Evolutionary conservation across 2,329 filamentous ascomycete genomes (phyloP), one percentile per base, ranked within the genome.

Genomic region (Bertia moriformis): DNA sequence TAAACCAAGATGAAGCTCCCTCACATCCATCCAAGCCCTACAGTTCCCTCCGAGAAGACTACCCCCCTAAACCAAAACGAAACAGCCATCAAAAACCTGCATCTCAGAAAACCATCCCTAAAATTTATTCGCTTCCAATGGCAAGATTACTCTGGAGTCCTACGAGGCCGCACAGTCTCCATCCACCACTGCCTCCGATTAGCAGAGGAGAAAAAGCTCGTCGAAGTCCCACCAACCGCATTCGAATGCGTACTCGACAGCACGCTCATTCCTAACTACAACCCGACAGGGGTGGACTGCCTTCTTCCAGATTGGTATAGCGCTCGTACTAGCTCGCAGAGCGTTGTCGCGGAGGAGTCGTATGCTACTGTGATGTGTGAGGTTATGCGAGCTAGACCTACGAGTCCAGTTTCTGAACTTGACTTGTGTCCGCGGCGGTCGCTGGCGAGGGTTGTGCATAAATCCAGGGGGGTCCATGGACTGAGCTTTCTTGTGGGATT

Each of bases 401-500:
- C n/a, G n/a, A n/a, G n/a, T n/a, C n/a, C n/a, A n/a, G n/a, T n/a
- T n/a, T n/a, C n/a, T n/a, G 32, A 35, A 18, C 10, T 10, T 7
- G 7, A 10, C 17, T 7, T 35, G 10, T 35, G 32, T 18, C 32
- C 32, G 10, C 32, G 32, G 10, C 10, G 7, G 10, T 7, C 32
- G 15, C 15, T 35, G 10, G 15, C 7, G 15, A 35, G 32, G 32
- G 17, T 17, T 35, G 12, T 35, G 10, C 10, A 35, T 10, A 7
- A 7, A 18, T 7, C 32, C 7, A 27, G 22, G 22, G 22, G n/a
- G 22, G 12, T 12, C 32, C 15, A 35, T 18, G 15, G 15, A 35
- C 15, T 35, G 12, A 35, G 15, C 17, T 35, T 35, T 17, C 32
- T 35, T 35, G 32, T 35, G 10, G 32, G 32, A 35, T 35, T 35